Percentiles rank a stretch among this genome's conserved stretches.
These are phyloP conservation scores for Aspergillus biplanus DNA, from an alignment of 495 filamentous ascomycete genomes.

Conservation along the genomic window DNA sequence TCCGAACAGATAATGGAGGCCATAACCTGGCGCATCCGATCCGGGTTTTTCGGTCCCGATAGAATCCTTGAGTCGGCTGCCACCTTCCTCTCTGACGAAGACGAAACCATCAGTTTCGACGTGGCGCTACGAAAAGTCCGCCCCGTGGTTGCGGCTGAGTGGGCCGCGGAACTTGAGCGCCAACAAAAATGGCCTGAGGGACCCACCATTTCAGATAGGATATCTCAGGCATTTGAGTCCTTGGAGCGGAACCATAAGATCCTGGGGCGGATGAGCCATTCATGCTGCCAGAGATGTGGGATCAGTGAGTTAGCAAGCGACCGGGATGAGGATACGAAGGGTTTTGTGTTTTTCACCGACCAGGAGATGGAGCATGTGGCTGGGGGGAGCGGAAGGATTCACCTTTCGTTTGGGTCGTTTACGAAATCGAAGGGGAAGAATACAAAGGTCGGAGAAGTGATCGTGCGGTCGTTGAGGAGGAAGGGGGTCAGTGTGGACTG, in stretches of 20 bases:
- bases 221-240: background rate
- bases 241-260: background rate
- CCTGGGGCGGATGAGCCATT: background rate
- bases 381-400: background rate
- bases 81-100: background rate
- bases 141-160: background rate
- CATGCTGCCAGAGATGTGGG: conserved; percentile 1
- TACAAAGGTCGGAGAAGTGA: background rate
- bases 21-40: conserved; percentile 4
- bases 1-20: background rate
- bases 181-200: conserved; percentile 3
- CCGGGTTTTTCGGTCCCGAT: background rate
- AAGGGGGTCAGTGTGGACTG: background rate
- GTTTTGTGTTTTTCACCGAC: conserved; percentile 4
- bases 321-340: background rate
- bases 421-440: background rate
- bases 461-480: conserved; percentile 9
- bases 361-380: conserved; percentile 1
- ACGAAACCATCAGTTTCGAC: background rate
- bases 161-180: background rate
- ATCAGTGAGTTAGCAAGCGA: background rate
- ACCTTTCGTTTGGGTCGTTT: conserved; percentile 4
- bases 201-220: background rate
- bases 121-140: background rate
- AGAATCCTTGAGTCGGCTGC: background rate